Base-by-base conservation (phyloP, 148 eudicot genomes). In the Rhododendron simsii region DNA sequence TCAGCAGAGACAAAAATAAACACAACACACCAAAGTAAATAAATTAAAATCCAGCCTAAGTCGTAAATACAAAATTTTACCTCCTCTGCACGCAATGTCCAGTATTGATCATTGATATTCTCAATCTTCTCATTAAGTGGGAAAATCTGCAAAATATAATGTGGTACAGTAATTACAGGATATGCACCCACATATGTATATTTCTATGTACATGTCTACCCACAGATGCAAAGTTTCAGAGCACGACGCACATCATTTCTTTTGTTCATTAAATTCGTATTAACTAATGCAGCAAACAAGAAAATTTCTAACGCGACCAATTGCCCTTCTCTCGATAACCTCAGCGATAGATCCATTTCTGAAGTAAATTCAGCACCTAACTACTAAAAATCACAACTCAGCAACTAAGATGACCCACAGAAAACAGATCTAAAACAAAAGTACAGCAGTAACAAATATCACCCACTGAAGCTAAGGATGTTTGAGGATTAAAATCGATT, bases 21-120 rank as follows among this genome's bases (percentile, higher is more conserved):
- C 26, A 20, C 8, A 8, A 15, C 6, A 37, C 3, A 7, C 13
- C 2, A 55, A 55, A 81, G 23, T 51, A 51, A 47, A 50, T 50
- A n/a, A 30, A 20, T 30, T 21, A 37, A 82, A 39, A 41, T 8
- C 18, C 55, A 80, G 55, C 84, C 23, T 9, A 45, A 2, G 23
- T 16, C 7, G n/a, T 0, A 44, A 10, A 50, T 41, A 12, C 3
- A 8, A 45, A 55, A 45, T 2, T 1, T 50, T 57, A 87, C 88
- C 88, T 87, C 88, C 79, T 87, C 88, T n/a, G 88, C 88, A 30
- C 88, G 88, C 41, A 87, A 87, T 53, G 88, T 87, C 88, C 86
- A 87, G 83, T 87, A 87, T 26, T 87, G 88, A 83, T 87, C 88
- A 78, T 87, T 87, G 41, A 87, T 87, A 78, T 83, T 87, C 79